Percentiles rank a stretch among this genome's conserved stretches.
phyloP scores from a whole-genome alignment of 768 basidiomycete genomes.

The Cantharellus cinnabarinus region DNA sequence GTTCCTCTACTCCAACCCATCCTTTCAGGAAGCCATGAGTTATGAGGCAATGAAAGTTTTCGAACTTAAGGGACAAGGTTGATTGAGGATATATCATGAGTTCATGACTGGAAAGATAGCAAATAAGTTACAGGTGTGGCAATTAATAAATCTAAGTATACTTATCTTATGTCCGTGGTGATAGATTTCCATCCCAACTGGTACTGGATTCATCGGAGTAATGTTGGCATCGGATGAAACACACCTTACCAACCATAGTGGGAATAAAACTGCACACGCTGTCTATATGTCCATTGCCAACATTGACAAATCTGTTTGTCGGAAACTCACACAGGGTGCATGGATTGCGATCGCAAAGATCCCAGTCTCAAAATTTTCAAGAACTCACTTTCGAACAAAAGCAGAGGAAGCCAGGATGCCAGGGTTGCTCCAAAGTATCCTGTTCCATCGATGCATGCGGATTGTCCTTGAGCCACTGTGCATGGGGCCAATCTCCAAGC shows the following conservation, averaged over 20 bases:
- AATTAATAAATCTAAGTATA: neutral
- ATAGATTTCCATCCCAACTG: slow-evolving; percentile 3
- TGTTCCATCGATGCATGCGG: slow-evolving; percentile 22
- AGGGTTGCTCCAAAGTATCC: slow-evolving; percentile 5
- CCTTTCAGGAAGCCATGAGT: neutral
- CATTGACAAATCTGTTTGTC: slow-evolving; percentile 21
- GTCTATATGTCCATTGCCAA: slow-evolving; percentile 27
- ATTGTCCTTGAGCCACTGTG: slow-evolving; percentile 17
- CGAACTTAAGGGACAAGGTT: neutral
- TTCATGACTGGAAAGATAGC: neutral
- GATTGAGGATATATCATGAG: neutral
- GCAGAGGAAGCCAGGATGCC: slow-evolving; percentile 5
- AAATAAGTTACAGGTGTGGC: neutral
- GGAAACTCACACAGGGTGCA: slow-evolving; percentile 19
- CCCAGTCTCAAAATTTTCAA: slow-evolving; percentile 22
- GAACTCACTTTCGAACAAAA: neutral
- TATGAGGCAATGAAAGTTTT: neutral
- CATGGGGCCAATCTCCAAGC: slow-evolving; percentile 13
- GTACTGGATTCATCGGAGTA: slow-evolving; percentile 22
- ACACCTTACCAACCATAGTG: slow-evolving; percentile 17
- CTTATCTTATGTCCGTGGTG: neutral
- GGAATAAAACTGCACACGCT: slow-evolving; percentile 26
- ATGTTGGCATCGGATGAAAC: slow-evolving; percentile 32
- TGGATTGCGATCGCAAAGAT: slow-evolving; percentile 23
- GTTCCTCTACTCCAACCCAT: slow-evolving; percentile 1